A percentile compares a stretch with the other conserved stretches of the same genome.
These are phyloP conservation scores for Verticillium albo-atrum DNA, from an alignment of 2,329 filamentous ascomycete species.

Conservation along the genomic window DNA sequence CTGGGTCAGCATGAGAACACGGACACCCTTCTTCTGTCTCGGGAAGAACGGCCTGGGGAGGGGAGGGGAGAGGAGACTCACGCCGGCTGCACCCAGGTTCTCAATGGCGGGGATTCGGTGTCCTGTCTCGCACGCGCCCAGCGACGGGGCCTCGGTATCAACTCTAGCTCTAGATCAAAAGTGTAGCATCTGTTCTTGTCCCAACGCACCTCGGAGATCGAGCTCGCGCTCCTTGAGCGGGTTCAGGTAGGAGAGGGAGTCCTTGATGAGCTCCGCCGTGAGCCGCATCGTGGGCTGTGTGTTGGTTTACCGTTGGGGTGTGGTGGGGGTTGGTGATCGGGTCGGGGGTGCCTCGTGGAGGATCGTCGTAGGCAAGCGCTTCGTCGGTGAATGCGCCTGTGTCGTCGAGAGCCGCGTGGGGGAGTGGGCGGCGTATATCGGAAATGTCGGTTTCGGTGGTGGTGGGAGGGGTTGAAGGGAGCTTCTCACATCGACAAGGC, in stretches of 20 bases:
- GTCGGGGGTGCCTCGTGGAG: background rate
- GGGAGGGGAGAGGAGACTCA: slow-evolving; percentile 41
- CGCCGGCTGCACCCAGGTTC: slow-evolving; percentile 91
- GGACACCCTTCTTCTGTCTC: background rate
- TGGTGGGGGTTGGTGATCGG: background rate
- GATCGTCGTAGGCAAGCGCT: background rate
- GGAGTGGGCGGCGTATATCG: background rate
- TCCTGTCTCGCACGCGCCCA: slow-evolving; percentile 60
- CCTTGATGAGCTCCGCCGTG: slow-evolving; percentile 89
- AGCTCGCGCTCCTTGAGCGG: slow-evolving; percentile 98
- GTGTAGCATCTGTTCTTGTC: slow-evolving; percentile 97
- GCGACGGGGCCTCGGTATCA: slow-evolving; percentile 61
- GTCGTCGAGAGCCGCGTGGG: background rate
- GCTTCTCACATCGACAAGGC: slow-evolving; percentile 5
- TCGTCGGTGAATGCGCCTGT: background rate
- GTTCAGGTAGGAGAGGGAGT: slow-evolving; percentile 96
- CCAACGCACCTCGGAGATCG: slow-evolving; percentile 96
- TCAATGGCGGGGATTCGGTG: slow-evolving; percentile 97
- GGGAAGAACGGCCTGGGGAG: slow-evolving; percentile 1
- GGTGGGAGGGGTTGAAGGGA: slow-evolving; percentile 3
- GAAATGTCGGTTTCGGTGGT: background rate
- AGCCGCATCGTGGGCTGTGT: slow-evolving; percentile 68
- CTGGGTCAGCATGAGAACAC: slow-evolving; percentile 3
- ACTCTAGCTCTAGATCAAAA: slow-evolving; percentile 62
- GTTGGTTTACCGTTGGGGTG: background rate